phyloP scores from a whole-genome alignment of 176 grass and related monocot genomes.

The Carex scoparia region DNA sequence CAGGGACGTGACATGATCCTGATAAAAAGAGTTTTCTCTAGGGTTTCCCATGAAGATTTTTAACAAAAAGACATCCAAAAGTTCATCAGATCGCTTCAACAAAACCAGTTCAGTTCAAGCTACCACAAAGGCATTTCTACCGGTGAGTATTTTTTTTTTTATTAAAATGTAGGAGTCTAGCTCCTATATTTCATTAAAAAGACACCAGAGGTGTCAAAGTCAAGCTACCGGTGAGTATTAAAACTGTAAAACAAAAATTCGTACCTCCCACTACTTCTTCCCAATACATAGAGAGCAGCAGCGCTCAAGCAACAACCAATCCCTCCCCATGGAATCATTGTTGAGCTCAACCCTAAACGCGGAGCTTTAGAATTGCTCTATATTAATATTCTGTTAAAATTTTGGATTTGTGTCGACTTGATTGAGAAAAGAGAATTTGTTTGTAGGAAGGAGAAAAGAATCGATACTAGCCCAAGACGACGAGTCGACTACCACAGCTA shows the following conservation, averaged over 20 bases:
- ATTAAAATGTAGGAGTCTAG: too few species aligned
- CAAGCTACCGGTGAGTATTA: not conserved
- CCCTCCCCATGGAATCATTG: slow-evolving; percentile 83
- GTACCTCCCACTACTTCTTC: slow-evolving; percentile 89
- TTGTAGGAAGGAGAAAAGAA: not conserved
- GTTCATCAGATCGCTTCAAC: not conserved
- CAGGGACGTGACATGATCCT: too few species aligned
- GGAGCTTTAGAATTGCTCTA: not conserved
- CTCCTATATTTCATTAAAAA: too few species aligned
- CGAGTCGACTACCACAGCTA: not conserved
- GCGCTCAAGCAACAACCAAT: slow-evolving; percentile 85
- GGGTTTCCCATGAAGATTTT: not conserved
- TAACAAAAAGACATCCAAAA: not conserved
- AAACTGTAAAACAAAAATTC: not conserved
- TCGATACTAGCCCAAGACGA: not conserved
- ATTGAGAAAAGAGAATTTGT: slow-evolving; percentile 1
- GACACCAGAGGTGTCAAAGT: too few species aligned
- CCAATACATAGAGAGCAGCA: slow-evolving; percentile 74
- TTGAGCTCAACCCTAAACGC: slow-evolving; percentile 23
- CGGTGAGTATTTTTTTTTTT: not conserved
- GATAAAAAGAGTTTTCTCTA: not conserved
- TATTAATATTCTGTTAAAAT: not conserved
- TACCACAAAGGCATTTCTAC: not conserved
- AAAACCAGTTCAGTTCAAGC: not conserved
- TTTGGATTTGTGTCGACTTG: not conserved